Evolutionary conservation across 768 basidiomycete species (phyloP).

Genomic region (Pisolithus marmoratus): DNA sequence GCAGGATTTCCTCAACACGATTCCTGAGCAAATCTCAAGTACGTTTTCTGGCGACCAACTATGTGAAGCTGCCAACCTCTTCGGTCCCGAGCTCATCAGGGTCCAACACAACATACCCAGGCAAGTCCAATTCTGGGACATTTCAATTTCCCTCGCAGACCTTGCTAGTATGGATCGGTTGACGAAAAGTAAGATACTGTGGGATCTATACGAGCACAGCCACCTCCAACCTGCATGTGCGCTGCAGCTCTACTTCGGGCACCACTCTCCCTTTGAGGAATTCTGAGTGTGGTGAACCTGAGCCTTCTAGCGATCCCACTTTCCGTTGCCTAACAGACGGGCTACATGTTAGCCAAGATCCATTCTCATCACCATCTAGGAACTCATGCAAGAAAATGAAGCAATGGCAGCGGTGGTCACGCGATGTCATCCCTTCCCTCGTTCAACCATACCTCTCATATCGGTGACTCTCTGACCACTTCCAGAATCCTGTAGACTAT

Average conservation of each 20-base stretch:
- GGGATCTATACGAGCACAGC: conserved; percentile 13
- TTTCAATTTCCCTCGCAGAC: neutral
- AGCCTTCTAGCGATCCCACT: neutral
- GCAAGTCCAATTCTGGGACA: neutral
- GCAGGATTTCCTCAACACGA: neutral
- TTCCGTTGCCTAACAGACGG: neutral
- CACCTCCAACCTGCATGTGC: neutral
- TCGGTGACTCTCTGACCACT: neutral
- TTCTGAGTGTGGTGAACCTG: neutral
- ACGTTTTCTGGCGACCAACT: neutral
- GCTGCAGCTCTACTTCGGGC: neutral
- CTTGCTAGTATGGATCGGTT: neutral
- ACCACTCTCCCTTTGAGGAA: too few relatives aligned
- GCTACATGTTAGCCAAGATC: neutral
- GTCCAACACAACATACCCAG: neutral
- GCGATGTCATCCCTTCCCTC: conserved; percentile 5
- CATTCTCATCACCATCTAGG: neutral
- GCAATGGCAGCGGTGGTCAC: conserved; percentile 4
- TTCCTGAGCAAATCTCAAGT: neutral
- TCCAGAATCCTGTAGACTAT: neutral
- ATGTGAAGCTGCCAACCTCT: neutral
- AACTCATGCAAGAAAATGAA: conserved; percentile 1
- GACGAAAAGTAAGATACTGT: conserved; percentile 7
- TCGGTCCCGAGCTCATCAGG: neutral
- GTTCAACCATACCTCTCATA: conserved; percentile 2